Percentiles rank a stretch among this genome's conserved stretches.
phyloP scores from a whole-genome alignment of 2,329 filamentous ascomycete species.

The Fusarium coicis region DNA sequence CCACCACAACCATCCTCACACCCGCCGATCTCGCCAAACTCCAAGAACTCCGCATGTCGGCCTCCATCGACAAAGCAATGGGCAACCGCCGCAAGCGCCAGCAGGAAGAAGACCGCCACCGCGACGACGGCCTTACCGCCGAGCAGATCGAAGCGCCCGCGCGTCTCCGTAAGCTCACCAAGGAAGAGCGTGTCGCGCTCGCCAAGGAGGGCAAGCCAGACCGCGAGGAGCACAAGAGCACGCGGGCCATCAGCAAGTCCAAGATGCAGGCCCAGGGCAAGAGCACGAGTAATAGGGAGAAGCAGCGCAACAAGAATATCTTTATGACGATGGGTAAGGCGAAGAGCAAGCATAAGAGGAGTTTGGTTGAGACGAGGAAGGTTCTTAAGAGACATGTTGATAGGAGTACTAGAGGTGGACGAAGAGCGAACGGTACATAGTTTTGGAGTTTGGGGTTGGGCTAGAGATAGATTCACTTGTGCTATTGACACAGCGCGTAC shows the following conservation, averaged over 20 bases:
- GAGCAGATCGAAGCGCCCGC: conserved; percentile 91
- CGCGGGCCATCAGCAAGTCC: conserved; percentile 83
- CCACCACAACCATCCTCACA: conserved; percentile 93
- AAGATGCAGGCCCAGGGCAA: conserved; percentile 92
- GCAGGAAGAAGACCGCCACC: conserved; percentile 69
- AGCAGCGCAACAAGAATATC: conserved; percentile 97
- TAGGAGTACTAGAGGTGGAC: conserved; percentile 84
- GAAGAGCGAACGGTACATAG: conserved; percentile 73
- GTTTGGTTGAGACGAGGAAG: conserved; percentile 85
- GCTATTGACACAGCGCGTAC: conserved; percentile 25
- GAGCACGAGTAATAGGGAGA: conserved; percentile 97
- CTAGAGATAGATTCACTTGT: conserved; percentile 24
- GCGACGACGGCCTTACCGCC: conserved; percentile 89
- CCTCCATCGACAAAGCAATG: conserved; percentile 74
- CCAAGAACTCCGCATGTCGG: conserved; percentile 82
- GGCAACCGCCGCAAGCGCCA: conserved; percentile 58
- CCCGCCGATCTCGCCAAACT: conserved; percentile 97
- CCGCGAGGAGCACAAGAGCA: conserved; percentile 84
- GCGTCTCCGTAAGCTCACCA: conserved; percentile 82
- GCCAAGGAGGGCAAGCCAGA: conserved; percentile 85
- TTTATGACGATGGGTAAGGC: conserved; percentile 98
- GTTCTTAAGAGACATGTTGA: conserved; percentile 84
- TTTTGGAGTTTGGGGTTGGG: background rate
- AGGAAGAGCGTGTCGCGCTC: conserved; percentile 87
- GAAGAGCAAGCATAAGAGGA: conserved; percentile 94